Percentiles rank a stretch among this genome's conserved stretches.
Evolutionary conservation across 306 rosid species (phyloP).

Genomic region (Geum urbanum): DNA sequence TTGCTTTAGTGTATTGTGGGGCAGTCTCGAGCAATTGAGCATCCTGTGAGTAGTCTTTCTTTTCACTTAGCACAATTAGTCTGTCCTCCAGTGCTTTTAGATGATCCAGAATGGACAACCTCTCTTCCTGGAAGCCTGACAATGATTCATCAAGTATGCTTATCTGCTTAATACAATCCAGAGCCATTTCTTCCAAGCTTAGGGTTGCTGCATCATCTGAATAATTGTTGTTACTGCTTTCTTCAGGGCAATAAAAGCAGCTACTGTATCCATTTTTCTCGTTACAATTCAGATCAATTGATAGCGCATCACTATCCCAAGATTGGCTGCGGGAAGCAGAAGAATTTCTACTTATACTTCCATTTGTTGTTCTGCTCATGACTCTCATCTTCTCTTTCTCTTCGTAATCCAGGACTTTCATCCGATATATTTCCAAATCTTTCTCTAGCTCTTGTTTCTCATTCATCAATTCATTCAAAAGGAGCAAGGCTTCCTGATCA

Average conservation of each 20-base stretch:
- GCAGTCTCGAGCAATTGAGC: conserved; percentile 18
- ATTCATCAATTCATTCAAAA: conserved; percentile 65
- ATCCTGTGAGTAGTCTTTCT: conserved; percentile 42
- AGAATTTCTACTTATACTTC: conserved; percentile 51
- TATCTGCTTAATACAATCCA: conserved; percentile 57
- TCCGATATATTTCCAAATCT: conserved; percentile 53
- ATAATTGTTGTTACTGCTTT: conserved; percentile 26
- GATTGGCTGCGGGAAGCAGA: conserved; percentile 52
- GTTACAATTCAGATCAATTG: conserved; percentile 51
- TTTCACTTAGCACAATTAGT: conserved; percentile 45
- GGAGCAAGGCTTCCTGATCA: conserved; percentile 83
- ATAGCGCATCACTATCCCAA: conserved; percentile 45
- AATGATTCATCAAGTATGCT: conserved; percentile 53
- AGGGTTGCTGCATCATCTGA: conserved; percentile 24
- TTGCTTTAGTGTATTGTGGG: conserved; percentile 25
- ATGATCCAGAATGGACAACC: conserved; percentile 60
- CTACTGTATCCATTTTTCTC: conserved; percentile 39
- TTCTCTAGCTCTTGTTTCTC: conserved; percentile 74
- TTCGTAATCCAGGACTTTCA: conserved; percentile 54
- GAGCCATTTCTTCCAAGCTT: conserved; percentile 58
- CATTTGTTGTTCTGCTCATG: conserved; percentile 52
- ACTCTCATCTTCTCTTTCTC: conserved; percentile 48
- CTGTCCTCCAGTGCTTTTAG: conserved; percentile 70
- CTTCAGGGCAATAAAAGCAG: conserved; percentile 24
- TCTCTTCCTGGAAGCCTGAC: conserved; percentile 67